Conservation (phyloP, 2,329 filamentous ascomycete genomes). For the Coniochaeta sp. region DNA sequence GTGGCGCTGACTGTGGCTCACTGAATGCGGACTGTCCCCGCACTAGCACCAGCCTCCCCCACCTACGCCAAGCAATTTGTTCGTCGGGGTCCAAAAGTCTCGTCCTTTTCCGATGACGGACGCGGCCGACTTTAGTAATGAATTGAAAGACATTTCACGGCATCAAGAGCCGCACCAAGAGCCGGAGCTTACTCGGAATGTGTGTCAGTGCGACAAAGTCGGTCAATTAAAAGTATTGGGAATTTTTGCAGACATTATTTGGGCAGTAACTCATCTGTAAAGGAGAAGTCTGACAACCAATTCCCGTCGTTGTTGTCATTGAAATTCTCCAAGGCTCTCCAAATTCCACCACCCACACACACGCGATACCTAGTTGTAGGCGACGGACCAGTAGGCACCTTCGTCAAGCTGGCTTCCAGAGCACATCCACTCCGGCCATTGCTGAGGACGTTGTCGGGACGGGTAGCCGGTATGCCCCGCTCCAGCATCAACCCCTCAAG, state of each 20-base stretch:
- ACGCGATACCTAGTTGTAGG: neutral
- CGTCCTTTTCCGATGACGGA: neutral
- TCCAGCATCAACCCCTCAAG: conserved; percentile 6
- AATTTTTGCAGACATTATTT: neutral
- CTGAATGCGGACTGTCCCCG: neutral
- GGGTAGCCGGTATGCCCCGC: conserved; percentile 19
- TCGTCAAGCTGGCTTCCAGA: conserved; percentile 4
- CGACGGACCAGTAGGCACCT: neutral
- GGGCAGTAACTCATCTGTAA: neutral
- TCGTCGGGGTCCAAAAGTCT: neutral
- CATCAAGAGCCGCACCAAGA: neutral
- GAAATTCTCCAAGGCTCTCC: neutral
- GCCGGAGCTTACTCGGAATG: neutral
- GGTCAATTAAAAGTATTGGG: neutral
- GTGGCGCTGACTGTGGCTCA: neutral
- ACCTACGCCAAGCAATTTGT: neutral
- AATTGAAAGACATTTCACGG: neutral
- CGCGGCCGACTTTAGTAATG: neutral
- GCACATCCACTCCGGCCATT: conserved; percentile 1
- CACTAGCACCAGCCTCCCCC: conserved; percentile 1
- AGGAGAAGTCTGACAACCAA: neutral
- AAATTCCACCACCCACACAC: neutral
- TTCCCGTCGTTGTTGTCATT: neutral
- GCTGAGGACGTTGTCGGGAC: conserved; percentile 13
- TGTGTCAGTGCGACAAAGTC: neutral